A percentile compares a stretch with the other conserved stretches of the same genome.
phyloP scores from a whole-genome alignment of 164 flowering plant species.

The Nymphaea colorata region DNA sequence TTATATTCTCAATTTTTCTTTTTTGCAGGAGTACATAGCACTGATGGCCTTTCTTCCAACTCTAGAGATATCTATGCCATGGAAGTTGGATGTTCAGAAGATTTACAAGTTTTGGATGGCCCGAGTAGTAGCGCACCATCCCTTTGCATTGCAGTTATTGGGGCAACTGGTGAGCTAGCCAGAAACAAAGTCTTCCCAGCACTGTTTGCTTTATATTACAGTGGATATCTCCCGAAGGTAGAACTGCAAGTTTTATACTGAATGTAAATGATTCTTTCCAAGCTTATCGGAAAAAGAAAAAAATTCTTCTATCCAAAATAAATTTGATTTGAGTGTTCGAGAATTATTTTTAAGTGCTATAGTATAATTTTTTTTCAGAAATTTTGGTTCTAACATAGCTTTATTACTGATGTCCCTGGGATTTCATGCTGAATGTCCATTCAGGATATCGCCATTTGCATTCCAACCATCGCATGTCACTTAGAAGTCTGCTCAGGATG shows the following conservation, averaged over 20 bases:
- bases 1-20: not conserved
- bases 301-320: too few relatives aligned
- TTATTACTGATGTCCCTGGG: too few relatives aligned
- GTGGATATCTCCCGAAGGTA: slow-evolving; percentile 67
- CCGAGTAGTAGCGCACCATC: slow-evolving; percentile 16
- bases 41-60: not conserved
- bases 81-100: not conserved
- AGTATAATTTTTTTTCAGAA: too few relatives aligned
- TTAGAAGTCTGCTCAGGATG: too few relatives aligned
- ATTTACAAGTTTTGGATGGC: not conserved
- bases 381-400: too few relatives aligned
- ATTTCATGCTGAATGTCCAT: too few relatives aligned
- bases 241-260: not conserved
- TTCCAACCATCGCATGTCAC: too few relatives aligned
- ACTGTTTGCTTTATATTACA: slow-evolving; percentile 59
- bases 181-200: slow-evolving; percentile 67
- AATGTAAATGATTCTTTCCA: too few relatives aligned
- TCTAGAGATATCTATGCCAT: not conserved
- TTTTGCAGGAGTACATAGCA: not conserved
- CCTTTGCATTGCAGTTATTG: slow-evolving; percentile 56
- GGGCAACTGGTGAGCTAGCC: slow-evolving; percentile 70
- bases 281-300: too few relatives aligned
- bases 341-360: too few relatives aligned
- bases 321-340: too few relatives aligned
- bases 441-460: too few relatives aligned